A percentile compares a stretch with the other conserved stretches of the same genome.
Evolutionary conservation across 805 yeast genomes (phyloP).

Genomic region (Danielozyma ontarioensis): DNA sequence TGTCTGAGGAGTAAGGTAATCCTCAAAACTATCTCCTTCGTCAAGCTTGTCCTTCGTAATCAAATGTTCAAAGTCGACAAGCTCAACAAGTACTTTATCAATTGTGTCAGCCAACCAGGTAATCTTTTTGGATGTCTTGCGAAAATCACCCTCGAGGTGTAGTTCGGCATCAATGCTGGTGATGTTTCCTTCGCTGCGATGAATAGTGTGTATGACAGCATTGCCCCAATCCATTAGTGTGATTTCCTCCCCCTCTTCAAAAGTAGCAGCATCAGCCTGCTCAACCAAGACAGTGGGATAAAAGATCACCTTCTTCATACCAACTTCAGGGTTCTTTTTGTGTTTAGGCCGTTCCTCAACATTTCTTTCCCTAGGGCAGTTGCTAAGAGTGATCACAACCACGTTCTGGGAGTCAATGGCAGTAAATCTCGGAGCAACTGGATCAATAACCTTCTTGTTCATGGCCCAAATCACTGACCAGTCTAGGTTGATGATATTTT

Average conservation of each 20-base stretch:
- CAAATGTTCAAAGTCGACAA: slow-evolving; percentile 27
- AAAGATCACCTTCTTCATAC: slow-evolving; percentile 19
- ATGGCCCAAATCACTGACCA: slow-evolving; percentile 98
- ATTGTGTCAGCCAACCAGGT: slow-evolving; percentile 27
- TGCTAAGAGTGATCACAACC: too few relatives aligned
- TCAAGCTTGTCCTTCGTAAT: slow-evolving; percentile 30
- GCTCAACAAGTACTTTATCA: slow-evolving; percentile 21
- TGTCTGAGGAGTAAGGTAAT: slow-evolving; percentile 22
- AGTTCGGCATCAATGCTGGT: slow-evolving; percentile 21
- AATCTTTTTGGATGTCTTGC: slow-evolving; percentile 25
- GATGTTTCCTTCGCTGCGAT: slow-evolving; percentile 19
- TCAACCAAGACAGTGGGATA: slow-evolving; percentile 18
- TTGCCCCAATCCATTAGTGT: slow-evolving; percentile 31
- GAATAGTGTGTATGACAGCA: slow-evolving; percentile 20
- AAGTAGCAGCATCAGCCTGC: slow-evolving; percentile 21
- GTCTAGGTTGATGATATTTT: slow-evolving; percentile 92
- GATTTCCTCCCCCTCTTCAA: slow-evolving; percentile 22
- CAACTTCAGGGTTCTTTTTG: slow-evolving; percentile 26
- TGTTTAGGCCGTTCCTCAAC: slow-evolving; percentile 23
- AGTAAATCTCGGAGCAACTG: slow-evolving; percentile 92
- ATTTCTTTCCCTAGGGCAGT: slow-evolving; percentile 16
- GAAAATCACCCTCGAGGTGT: slow-evolving; percentile 29
- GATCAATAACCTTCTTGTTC: slow-evolving; percentile 96
- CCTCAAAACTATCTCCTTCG: slow-evolving; percentile 26
- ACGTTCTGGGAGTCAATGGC: slow-evolving; percentile 64